Evolutionary conservation across 345 rosid species (phyloP).

Genomic region (Arabis hirsuta): DNA sequence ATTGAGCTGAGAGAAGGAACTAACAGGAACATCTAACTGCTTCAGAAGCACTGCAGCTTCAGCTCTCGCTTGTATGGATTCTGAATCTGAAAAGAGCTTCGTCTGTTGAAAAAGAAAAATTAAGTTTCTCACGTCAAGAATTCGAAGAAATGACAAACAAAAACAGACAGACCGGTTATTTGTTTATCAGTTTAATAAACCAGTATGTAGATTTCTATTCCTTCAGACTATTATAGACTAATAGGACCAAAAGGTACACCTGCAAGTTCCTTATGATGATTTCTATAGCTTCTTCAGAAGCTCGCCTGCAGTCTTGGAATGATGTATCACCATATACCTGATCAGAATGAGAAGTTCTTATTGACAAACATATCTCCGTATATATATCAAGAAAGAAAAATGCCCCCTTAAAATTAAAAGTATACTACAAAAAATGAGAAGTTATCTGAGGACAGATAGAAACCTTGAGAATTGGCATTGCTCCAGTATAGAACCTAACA

Average conservation of each 20-base stretch:
- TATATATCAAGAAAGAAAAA: slow-evolving; percentile 4
- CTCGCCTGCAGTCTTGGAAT: slow-evolving; percentile 93
- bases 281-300: slow-evolving; percentile 91
- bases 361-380: slow-evolving; percentile 24
- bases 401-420: slow-evolving; percentile 9
- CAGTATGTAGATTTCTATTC: slow-evolving; percentile 20
- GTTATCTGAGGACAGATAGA: slow-evolving; percentile 15
- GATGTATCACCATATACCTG: slow-evolving; percentile 98
- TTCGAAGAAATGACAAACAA: slow-evolving; percentile 10
- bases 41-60: slow-evolving; percentile 97
- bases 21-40: slow-evolving; percentile 91
- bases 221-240: slow-evolving; percentile 7
- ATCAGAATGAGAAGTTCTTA: slow-evolving; percentile 30
- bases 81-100: slow-evolving; percentile 89
- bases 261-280: slow-evolving; percentile 73
- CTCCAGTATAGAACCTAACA: slow-evolving; percentile 92
- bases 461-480: slow-evolving; percentile 98
- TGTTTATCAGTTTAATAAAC: slow-evolving; percentile 23
- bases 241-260: slow-evolving; percentile 53
- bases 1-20: slow-evolving; percentile 46
- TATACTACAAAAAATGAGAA: slow-evolving; percentile 20
- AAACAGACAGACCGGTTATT: slow-evolving; percentile 4
- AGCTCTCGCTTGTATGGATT: slow-evolving; percentile 94
- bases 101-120: slow-evolving; percentile 51
- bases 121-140: slow-evolving; percentile 22